Evolutionary conservation across 108 stramenopile species (phyloP), one percentile per base, ranked within the genome.

Genomic region (Cyclotella cryptica): DNA sequence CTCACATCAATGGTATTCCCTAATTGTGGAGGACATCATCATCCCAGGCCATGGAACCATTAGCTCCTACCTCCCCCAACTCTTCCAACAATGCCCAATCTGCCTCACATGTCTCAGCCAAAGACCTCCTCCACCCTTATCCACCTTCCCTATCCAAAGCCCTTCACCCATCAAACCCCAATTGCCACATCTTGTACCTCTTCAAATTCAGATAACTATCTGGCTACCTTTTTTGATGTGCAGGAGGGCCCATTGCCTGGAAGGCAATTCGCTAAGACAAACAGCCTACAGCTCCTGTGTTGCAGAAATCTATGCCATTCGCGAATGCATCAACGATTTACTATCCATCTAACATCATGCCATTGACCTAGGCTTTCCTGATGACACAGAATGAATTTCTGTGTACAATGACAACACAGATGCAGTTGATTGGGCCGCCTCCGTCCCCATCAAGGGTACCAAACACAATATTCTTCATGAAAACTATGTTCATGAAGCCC

Each of bases 371-470:
- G 54, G 45, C 28, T 52, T 75, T 15, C 10, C 27, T 21, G 66
- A 75, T 47, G 57, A 10, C 9, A n/a, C 55, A 0, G 9, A 58
- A 3, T 12, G 44, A 7, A 75, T 61, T 1, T 11, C 6, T 10
- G 26, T 75, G 2, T 67, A 75, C 57, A 67, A 75, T 24, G 28
- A 75, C 29, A 75, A 75, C 58, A 41, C 66, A 57, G 75, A 54
- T 19, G 61, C 60, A 14, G 57, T 75, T 17, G 18, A 66, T 12
- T 75, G 66, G 75, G 45, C 65, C 13, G 5, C 52, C 13, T 57
- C 66, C 2, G 53, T 66, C 17, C 58, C 58, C 1, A 58, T 49
- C 64, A 66, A 65, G 18, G 74, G 64, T 19, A 66, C 42, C 41
- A 66, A 66, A 44, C 64, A 75, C 46, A 57, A 67, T n/a, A 59